A percentile compares a stretch with the other conserved stretches of the same genome.
Conservation (phyloP, 2,329 filamentous ascomycete genomes). For the Colletotrichum sp. region DNA sequence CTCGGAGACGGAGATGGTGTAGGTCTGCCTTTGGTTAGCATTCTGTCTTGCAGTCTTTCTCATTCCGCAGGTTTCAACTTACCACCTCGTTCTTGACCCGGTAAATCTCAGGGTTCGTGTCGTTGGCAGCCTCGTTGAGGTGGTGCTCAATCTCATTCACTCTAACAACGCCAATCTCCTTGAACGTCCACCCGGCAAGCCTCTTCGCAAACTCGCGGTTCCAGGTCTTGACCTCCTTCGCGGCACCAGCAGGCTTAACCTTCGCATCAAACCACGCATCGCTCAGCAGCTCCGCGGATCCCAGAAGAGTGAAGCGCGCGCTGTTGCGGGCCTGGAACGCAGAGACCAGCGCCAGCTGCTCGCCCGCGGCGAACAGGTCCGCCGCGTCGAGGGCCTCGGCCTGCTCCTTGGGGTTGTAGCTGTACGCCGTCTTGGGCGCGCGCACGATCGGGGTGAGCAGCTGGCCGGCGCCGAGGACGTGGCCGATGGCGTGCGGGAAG, state of each 20-base stretch:
- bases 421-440: slow-evolving; percentile 86
- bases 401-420: slow-evolving; percentile 92
- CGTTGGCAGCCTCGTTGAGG: slow-evolving; percentile 60
- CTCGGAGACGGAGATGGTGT: slow-evolving; percentile 88
- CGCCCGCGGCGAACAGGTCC: slow-evolving; percentile 83
- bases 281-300: slow-evolving; percentile 84
- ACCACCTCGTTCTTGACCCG: slow-evolving; percentile 97
- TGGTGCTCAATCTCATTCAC: slow-evolving; percentile 85
- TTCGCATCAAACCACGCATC: slow-evolving; percentile 87
- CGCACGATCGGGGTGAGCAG: slow-evolving; percentile 83
- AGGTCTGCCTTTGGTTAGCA: slow-evolving; percentile 61
- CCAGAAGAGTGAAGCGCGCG: slow-evolving; percentile 84
- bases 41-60: not conserved
- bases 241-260: slow-evolving; percentile 65
- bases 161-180: slow-evolving; percentile 88
- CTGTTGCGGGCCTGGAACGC: slow-evolving; percentile 91
- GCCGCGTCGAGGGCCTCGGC: slow-evolving; percentile 65
- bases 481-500: slow-evolving; percentile 82
- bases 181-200: slow-evolving; percentile 93
- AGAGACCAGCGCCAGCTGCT: slow-evolving; percentile 84
- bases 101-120: slow-evolving; percentile 86
- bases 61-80: slow-evolving; percentile 46
- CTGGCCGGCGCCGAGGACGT: slow-evolving; percentile 78
- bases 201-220: slow-evolving; percentile 88
- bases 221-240: slow-evolving; percentile 63